Conservation (phyloP, 2,329 filamentous ascomycete species). For the Ophiostoma angusticollis region DNA sequence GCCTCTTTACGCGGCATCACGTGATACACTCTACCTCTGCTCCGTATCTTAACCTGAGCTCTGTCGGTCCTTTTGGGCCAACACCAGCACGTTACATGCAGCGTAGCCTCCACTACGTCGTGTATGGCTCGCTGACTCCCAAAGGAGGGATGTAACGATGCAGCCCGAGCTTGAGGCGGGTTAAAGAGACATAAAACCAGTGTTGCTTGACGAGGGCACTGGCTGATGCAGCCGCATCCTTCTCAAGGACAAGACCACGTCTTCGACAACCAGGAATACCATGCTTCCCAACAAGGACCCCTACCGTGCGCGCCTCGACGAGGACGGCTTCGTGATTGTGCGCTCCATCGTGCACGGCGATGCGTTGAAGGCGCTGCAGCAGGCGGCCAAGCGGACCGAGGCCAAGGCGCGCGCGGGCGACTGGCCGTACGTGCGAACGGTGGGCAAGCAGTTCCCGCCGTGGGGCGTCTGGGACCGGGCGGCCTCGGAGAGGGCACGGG, state of each 20-base stretch:
- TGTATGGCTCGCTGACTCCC: too few species aligned
- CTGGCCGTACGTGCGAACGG: constrained; percentile 73
- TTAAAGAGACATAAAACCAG: too few species aligned
- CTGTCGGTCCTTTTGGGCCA: too few species aligned
- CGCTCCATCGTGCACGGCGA: constrained; percentile 43
- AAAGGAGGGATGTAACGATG: too few species aligned
- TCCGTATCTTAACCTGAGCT: too few species aligned
- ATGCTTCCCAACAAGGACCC: constrained; percentile 6
- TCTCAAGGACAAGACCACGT: too few species aligned
- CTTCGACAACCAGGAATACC: too few species aligned
- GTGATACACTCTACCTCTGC: constrained; percentile 7
- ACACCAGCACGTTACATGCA: too few species aligned
- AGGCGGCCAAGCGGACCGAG: constrained; percentile 44
- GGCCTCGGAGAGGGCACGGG: constrained; percentile 23
- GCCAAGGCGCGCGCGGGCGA: constrained; percentile 50
- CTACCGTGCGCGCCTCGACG: constrained; percentile 43
- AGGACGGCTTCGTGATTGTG: constrained; percentile 65
- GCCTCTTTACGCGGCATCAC: constrained; percentile 5
- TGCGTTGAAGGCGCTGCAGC: constrained; percentile 46
- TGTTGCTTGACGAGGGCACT: too few species aligned
- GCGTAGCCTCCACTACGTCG: too few species aligned
- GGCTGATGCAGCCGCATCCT: too few species aligned
- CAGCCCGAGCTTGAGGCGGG: too few species aligned
- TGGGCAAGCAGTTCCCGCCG: constrained; percentile 84
- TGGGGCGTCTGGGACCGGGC: constrained; percentile 48